Evolutionary conservation across 1,284 basidiomycete species (phyloP).

Genomic region (Heterobasidion irregulare): DNA sequence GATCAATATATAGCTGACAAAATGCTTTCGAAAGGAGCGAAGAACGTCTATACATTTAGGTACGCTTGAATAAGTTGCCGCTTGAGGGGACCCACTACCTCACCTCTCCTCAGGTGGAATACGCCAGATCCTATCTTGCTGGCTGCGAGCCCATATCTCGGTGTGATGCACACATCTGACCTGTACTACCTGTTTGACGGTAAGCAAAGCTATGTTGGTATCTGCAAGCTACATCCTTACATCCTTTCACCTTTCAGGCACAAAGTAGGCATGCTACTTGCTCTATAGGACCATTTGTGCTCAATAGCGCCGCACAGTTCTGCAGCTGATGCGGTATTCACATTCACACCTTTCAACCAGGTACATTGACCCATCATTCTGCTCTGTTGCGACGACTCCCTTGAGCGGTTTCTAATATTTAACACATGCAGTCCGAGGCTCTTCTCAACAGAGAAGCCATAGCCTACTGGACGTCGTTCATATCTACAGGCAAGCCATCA

Average conservation of each 20-base stretch:
- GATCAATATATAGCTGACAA: slow-evolving; percentile 31
- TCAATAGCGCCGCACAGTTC: slow-evolving; percentile 9
- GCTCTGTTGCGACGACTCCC: too few species aligned
- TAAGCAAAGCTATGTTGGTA: slow-evolving; percentile 8
- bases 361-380: slow-evolving; percentile 14
- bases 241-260: slow-evolving; percentile 4
- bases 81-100: background rate
- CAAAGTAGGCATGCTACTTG: slow-evolving; percentile 5
- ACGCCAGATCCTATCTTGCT: slow-evolving; percentile 32
- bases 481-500: slow-evolving; percentile 27
- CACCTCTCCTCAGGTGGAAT: slow-evolving; percentile 26
- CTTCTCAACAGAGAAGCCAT: slow-evolving; percentile 31
- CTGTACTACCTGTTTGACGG: slow-evolving; percentile 36
- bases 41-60: slow-evolving; percentile 29
- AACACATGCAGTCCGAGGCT: slow-evolving; percentile 26
- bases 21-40: slow-evolving; percentile 19
- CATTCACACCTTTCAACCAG: slow-evolving; percentile 29
- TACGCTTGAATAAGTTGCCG: slow-evolving; percentile 8
- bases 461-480: slow-evolving; percentile 38
- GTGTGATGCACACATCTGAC: slow-evolving; percentile 37
- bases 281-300: background rate
- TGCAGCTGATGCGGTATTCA: slow-evolving; percentile 26
- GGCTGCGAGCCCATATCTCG: slow-evolving; percentile 26
- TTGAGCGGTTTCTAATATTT: background rate
- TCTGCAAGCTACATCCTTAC: background rate